Evolutionary conservation across 2,329 filamentous ascomycete genomes (phyloP).

Genomic region (Drechslerella coelobrocha): DNA sequence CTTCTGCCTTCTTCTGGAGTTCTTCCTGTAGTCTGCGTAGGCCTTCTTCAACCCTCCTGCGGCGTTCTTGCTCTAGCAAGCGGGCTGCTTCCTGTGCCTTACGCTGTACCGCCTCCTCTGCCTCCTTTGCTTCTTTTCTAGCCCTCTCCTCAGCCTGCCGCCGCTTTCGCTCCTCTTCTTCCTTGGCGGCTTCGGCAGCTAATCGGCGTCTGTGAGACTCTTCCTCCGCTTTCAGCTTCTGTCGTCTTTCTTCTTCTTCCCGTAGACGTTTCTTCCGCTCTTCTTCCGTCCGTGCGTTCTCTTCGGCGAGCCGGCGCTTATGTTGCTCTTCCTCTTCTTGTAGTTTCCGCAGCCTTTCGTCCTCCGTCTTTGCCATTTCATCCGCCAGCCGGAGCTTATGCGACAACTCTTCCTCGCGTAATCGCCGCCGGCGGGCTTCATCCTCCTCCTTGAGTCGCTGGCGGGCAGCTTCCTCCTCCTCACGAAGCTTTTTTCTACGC

Average conservation of each 20-base stretch:
- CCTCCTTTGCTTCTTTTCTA: constrained; percentile 42
- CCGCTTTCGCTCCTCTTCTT: constrained; percentile 11
- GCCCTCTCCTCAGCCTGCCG: constrained; percentile 29
- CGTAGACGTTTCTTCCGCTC: constrained; percentile 20
- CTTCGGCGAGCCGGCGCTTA: constrained; percentile 11
- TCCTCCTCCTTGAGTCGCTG: constrained; percentile 66
- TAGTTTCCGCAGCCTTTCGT: constrained; percentile 78
- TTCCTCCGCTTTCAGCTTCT: constrained; percentile 28
- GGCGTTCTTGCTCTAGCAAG: constrained; percentile 26
- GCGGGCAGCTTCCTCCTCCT: constrained; percentile 77
- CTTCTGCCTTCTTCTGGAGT: constrained; percentile 32
- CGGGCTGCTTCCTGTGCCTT: constrained; percentile 3
- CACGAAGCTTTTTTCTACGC: constrained; percentile 83
- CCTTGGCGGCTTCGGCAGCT: constrained; percentile 15
- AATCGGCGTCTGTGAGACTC: constrained; percentile 12
- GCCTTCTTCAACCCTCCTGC: constrained; percentile 28
- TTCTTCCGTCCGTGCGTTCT: constrained; percentile 5
- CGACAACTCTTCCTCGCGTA: constrained; percentile 43
- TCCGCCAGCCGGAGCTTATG: constrained; percentile 47
- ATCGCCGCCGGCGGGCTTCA: constrained; percentile 19
- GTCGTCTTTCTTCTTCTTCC: constrained; percentile 32
- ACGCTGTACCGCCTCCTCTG: constrained; percentile 21
- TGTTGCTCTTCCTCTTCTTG: constrained; percentile 24
- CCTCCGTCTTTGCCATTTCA: constrained; percentile 64
- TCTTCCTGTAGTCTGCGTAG: constrained; percentile 34